Evolutionary conservation across 2,329 filamentous ascomycete genomes (phyloP), one percentile per base, ranked within the genome.

Genomic region (Boeremia lycopersici): DNA sequence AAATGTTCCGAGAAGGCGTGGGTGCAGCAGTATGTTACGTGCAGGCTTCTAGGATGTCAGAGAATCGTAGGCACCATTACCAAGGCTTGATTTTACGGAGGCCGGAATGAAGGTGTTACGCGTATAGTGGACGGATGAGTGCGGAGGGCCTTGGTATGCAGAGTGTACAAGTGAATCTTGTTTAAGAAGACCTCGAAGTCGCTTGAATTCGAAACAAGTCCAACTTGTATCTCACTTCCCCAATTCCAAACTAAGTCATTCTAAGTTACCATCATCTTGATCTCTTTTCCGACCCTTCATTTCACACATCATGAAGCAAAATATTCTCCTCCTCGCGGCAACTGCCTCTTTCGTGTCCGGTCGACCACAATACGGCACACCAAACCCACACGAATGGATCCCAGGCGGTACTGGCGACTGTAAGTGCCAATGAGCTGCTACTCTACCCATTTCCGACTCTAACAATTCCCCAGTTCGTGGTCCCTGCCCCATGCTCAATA

Each of bases 401-500:
- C 46, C 63, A 9, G 51, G 43, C 1, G 62, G 59, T 3, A 48
- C 59, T 4, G 29, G 55, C 26, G 63, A 66, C 23, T 65, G 63
- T 61, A 60, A 42, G 38, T 25, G 26, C 31, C 25, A 30, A 2
- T 7, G 1, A 9, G 26, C 6, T 19, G 19, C 19, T 23, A 23
- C 19, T 28, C 10, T n/a, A 1, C 12, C 23, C 25, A 28, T 8
- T 1, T 2, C 17, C 6, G 10, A 2, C 4, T 41, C 17, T 47
- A 39, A 52, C 25, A 23, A 2, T 7, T 11, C 2, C 42, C 1
- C 38, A 67, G 59, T 67, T 51, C 65, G 69, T 11, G 67, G 65
- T 1, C 73, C 69, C 17, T 75, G 71, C 38, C 72, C 72, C 2
- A 70, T 67, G 55, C 52, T 74, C 29, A 75, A 74, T 45, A 68